A percentile compares a stretch with the other conserved stretches of the same genome.
phyloP scores from a whole-genome alignment of 2,329 filamentous ascomycete species.

The Alternaria metachromatica region DNA sequence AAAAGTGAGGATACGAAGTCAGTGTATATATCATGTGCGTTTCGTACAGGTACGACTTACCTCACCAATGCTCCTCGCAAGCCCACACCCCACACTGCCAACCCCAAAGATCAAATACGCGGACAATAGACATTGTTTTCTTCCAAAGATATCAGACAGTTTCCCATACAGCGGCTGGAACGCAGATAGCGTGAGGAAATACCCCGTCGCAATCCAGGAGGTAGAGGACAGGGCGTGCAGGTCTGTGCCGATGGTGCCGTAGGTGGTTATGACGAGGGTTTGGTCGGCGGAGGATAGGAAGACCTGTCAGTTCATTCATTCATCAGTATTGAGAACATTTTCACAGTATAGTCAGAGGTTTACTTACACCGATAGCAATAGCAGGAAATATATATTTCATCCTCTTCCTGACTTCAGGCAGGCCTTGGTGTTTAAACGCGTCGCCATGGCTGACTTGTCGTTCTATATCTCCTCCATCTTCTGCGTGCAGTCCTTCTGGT shows the following conservation, averaged over 20 bases:
- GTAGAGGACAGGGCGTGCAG: slow-evolving; percentile 76
- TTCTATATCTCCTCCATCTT: slow-evolving; percentile 44
- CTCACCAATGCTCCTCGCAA: slow-evolving; percentile 66
- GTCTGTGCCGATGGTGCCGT: slow-evolving; percentile 78
- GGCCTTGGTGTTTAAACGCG: slow-evolving; percentile 51
- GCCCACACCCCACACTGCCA: slow-evolving; percentile 68
- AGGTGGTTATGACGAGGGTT: slow-evolving; percentile 78
- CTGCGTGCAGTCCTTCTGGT: slow-evolving; percentile 23
- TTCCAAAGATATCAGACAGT: slow-evolving; percentile 73
- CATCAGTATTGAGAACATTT: too few relatives aligned
- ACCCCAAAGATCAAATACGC: slow-evolving; percentile 69
- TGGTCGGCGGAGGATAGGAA: slow-evolving; percentile 77
- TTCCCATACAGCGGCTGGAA: slow-evolving; percentile 79
- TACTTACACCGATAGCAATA: slow-evolving; percentile 67
- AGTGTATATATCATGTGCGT: not conserved
- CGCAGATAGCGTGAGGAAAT: slow-evolving; percentile 76
- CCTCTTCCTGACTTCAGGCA: slow-evolving; percentile 57
- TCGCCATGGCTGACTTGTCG: slow-evolving; percentile 42
- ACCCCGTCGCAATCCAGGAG: slow-evolving; percentile 73
- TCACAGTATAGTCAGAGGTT: too few relatives aligned
- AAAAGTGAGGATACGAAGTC: not conserved
- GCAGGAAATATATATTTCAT: slow-evolving; percentile 67
- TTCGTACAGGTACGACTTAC: not conserved
- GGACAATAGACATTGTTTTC: slow-evolving; percentile 70
- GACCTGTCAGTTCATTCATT: slow-evolving; percentile 57